Evolutionary conservation across 1,284 basidiomycete genomes (phyloP), one percentile per base, ranked within the genome.

Genomic region (Puccinia novopanici): DNA sequence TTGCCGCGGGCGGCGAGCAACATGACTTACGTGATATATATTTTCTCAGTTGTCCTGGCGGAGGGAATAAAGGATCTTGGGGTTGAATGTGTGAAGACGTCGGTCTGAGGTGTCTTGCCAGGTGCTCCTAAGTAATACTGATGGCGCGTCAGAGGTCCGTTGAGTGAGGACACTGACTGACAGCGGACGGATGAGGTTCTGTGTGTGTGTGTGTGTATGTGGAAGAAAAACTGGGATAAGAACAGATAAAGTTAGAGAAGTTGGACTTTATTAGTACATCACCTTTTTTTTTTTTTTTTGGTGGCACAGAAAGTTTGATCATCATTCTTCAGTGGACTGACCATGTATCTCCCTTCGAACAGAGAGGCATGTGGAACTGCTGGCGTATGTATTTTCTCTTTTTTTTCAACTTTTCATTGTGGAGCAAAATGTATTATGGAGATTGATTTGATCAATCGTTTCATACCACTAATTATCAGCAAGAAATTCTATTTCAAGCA

Each of bases 321-420:
- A 34, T 34, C 34, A 34, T 34, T 4, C 4, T 34, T 34, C 34
- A 34, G 34, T 34, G 34, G 34, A 67, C 68, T 54, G 61, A 75
- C 42, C 94, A 68, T 55, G 24, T 77, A 42, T 34, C 22, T 17
- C 9, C 5, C 42, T 8, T 22, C 24, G 17, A 50, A 22, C 42
- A 79, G 76, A 57, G 76, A 79, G 68, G 76, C 76, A 48, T 79
- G 76, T 71, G 76, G 76, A 50, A 79, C 67, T 34, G 68, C 50
- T 52, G 76, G 76, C 45, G 76, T 79, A 17, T 50, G 76, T 78
- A 27, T 45, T 34, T 1, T 71, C 22, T n/a, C 12, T 15, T 68
- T 8, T n/a, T 50, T 19, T 42, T 67, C 34, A 24, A 9, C n/a
- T 50, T 34, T 40, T 34, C 55, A 50, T 71, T 52, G 22, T 52